Evolutionary conservation across 2,329 filamentous ascomycete genomes (phyloP).

Genomic region (Hymenoscyphus scutula): DNA sequence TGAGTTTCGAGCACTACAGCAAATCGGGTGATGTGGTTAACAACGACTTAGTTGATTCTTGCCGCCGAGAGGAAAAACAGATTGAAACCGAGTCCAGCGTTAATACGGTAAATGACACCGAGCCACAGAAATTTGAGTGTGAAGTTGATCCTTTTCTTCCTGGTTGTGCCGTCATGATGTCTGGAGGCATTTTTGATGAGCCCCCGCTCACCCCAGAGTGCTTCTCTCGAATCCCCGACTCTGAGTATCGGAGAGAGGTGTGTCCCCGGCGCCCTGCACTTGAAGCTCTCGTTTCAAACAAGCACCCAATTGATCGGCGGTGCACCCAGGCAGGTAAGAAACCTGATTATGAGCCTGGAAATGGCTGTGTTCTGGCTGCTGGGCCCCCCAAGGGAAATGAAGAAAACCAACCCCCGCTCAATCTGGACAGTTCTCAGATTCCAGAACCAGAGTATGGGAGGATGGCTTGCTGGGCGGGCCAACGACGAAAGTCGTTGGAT

Average conservation of each 20-base stretch:
- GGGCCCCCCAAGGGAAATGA: not conserved
- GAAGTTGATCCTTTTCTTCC: not conserved
- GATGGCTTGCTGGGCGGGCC: too few relatives aligned
- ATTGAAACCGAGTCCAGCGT: not conserved
- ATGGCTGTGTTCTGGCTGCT: not conserved
- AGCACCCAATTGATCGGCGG: not conserved
- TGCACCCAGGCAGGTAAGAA: not conserved
- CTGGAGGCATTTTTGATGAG: not conserved
- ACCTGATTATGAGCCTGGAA: not conserved
- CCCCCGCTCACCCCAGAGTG: not conserved
- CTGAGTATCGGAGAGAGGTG: not conserved
- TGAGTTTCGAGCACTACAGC: not conserved
- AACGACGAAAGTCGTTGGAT: too few relatives aligned
- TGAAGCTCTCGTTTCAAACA: not conserved
- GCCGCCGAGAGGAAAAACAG: not conserved
- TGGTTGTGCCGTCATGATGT: not conserved
- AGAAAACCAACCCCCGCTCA: not conserved
- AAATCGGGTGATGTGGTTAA: not conserved
- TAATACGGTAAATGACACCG: not conserved
- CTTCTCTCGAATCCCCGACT: not conserved
- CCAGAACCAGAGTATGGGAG: not conserved
- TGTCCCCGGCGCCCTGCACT: not conserved
- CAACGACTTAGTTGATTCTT: not conserved
- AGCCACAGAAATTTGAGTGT: not conserved
- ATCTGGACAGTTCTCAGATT: not conserved